Conservation (phyloP, 768 basidiomycete genomes). For the Leccinum aurantiacum region DNA sequence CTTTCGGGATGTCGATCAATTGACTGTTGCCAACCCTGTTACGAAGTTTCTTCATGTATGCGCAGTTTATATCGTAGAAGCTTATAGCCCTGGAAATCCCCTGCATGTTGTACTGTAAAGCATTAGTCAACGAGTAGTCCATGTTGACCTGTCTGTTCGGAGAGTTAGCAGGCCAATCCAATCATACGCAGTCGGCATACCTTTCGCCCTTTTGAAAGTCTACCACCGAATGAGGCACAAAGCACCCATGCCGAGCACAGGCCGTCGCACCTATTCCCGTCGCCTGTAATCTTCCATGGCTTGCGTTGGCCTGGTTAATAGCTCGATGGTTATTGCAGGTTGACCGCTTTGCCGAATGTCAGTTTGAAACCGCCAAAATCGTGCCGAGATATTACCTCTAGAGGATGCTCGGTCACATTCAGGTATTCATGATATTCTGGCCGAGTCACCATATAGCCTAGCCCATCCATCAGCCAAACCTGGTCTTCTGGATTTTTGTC, state of each 20-base stretch:
- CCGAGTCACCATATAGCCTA: neutral
- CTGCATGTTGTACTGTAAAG: neutral
- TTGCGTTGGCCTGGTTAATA: neutral
- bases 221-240: constrained; percentile 29
- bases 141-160: constrained; percentile 9
- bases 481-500: neutral
- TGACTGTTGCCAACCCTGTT: neutral
- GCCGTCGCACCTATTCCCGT: neutral
- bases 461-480: neutral
- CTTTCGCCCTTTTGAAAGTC: constrained; percentile 11
- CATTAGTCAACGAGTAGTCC: neutral
- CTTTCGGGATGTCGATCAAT: neutral
- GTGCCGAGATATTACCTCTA: neutral
- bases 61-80: constrained; percentile 12
- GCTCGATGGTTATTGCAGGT: neutral
- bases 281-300: neutral
- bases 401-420: neutral
- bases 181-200: too few species aligned
- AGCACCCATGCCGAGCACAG: neutral
- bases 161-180: too few species aligned
- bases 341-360: neutral
- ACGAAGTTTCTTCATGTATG: constrained; percentile 7
- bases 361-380: neutral
- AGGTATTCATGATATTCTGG: neutral
- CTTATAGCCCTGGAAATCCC: fast-evolving